phyloP scores from a whole-genome alignment of 768 basidiomycete genomes.

The Lactifluus volemus region DNA sequence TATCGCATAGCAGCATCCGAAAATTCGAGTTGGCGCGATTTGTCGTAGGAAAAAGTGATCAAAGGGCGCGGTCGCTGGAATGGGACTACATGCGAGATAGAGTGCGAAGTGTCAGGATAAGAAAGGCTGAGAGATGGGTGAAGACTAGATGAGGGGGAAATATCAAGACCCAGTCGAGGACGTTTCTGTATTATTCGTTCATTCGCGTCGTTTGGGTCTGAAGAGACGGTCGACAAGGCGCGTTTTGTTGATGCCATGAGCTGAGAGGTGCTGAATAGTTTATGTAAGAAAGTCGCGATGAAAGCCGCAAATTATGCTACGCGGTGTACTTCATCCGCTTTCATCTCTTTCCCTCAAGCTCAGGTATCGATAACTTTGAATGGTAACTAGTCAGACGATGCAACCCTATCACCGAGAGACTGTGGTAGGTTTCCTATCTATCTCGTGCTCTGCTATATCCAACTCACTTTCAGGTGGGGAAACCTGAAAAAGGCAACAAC shows the following conservation, averaged over 20 bases:
- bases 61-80: slow-evolving; percentile 68
- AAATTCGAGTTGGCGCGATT: slow-evolving; percentile 49
- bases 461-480: not conserved
- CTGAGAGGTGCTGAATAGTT: not conserved
- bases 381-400: not conserved
- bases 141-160: not conserved
- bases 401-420: not conserved
- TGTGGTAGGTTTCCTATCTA: not conserved
- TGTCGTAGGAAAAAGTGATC: slow-evolving; percentile 64
- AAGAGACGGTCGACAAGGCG: not conserved
- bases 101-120: slow-evolving; percentile 19
- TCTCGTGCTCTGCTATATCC: not conserved
- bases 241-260: slow-evolving; percentile 12
- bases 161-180: not conserved
- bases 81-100: slow-evolving; percentile 24
- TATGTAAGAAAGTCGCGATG: not conserved
- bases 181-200: not conserved
- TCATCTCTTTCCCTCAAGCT: not conserved
- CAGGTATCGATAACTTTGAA: not conserved
- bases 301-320: too few species aligned
- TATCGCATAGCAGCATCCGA: slow-evolving; percentile 63
- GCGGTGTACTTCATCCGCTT: not conserved
- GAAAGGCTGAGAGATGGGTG: slow-evolving; percentile 7
- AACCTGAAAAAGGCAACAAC: not conserved
- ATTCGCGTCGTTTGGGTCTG: not conserved